phyloP scores from a whole-genome alignment of 2,329 filamentous ascomycete genomes.

The Fonsecaea monophora region DNA sequence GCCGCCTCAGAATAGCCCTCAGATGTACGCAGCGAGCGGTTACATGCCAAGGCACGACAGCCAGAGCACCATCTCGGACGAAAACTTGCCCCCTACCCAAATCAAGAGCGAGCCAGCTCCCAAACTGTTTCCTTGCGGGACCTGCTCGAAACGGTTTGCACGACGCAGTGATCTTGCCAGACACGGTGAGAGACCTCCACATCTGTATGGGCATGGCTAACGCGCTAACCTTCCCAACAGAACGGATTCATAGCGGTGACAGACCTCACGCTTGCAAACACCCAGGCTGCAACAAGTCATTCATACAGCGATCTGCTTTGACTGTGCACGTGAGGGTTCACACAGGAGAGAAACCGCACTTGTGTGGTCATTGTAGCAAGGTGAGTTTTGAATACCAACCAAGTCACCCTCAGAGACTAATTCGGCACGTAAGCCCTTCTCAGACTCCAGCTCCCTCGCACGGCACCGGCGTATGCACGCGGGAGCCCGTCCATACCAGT shows the following conservation, averaged over 20 bases:
- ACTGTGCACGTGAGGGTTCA: constrained; percentile 96
- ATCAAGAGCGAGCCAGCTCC: constrained; percentile 57
- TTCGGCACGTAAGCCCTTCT: constrained; percentile 73
- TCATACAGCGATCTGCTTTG: constrained; percentile 93
- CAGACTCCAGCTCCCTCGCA: constrained; percentile 92
- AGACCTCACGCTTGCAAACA: constrained; percentile 92
- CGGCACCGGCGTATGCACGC: constrained; percentile 94
- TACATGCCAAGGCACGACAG: constrained; percentile 45
- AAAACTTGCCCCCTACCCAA: constrained; percentile 52
- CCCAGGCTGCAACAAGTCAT: constrained; percentile 88
- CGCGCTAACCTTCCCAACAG: constrained; percentile 54
- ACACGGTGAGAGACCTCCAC: constrained; percentile 72
- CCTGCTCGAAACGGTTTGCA: constrained; percentile 90
- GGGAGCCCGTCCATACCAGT: constrained; percentile 95
- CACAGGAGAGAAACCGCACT: constrained; percentile 97
- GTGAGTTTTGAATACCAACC: constrained; percentile 57
- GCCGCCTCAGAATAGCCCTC: constrained; percentile 62
- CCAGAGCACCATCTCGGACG: constrained; percentile 49
- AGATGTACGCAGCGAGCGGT: constrained; percentile 51
- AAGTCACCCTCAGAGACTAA: constrained; percentile 36
- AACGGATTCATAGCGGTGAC: constrained; percentile 92
- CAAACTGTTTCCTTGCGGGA: constrained; percentile 87
- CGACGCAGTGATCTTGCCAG: constrained; percentile 90
- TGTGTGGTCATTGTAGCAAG: constrained; percentile 96
- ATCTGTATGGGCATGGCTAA: constrained; percentile 11